phyloP scores from a whole-genome alignment of 768 basidiomycete species.

The Termitomyces sp. region DNA sequence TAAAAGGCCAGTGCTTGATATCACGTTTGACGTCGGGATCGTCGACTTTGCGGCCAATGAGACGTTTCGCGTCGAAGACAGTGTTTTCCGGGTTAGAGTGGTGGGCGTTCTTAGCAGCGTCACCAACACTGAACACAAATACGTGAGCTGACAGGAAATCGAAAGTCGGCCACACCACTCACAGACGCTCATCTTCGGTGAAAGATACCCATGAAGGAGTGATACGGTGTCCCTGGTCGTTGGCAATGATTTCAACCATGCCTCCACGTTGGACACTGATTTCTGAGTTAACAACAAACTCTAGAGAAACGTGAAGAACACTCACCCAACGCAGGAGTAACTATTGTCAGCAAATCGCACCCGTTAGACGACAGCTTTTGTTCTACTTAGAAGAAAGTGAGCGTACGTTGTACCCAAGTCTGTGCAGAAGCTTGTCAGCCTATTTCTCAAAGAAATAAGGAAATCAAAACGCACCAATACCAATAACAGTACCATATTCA shows the following conservation, averaged over 20 bases:
- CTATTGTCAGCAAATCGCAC: slow-evolving; percentile 34
- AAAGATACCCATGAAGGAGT: slow-evolving; percentile 87
- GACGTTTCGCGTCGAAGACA: slow-evolving; percentile 94
- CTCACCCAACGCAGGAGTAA: slow-evolving; percentile 95
- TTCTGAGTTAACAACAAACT: background rate
- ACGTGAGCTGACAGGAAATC: background rate
- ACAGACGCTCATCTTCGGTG: slow-evolving; percentile 76
- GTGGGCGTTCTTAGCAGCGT: slow-evolving; percentile 95
- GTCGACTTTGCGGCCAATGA: slow-evolving; percentile 84
- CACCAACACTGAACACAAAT: slow-evolving; percentile 66
- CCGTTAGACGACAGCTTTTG: slow-evolving; percentile 17
- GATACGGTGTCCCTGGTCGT: slow-evolving; percentile 88
- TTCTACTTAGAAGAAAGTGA: slow-evolving; percentile 10
- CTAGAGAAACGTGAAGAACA: slow-evolving; percentile 1
- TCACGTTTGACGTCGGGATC: slow-evolving; percentile 81
- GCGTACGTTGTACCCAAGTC: slow-evolving; percentile 88
- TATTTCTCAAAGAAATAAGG: background rate
- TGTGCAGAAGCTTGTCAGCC: slow-evolving; percentile 24
- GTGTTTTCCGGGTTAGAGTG: slow-evolving; percentile 91
- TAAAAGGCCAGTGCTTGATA: slow-evolving; percentile 91
- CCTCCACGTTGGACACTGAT: slow-evolving; percentile 80
- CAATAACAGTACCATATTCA: slow-evolving; percentile 91
- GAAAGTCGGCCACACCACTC: slow-evolving; percentile 16
- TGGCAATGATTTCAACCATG: slow-evolving; percentile 86
- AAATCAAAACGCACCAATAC: slow-evolving; percentile 61